Evolutionary conservation across 805 yeast genomes (phyloP).

Genomic region (Kuraishia ogatae): DNA sequence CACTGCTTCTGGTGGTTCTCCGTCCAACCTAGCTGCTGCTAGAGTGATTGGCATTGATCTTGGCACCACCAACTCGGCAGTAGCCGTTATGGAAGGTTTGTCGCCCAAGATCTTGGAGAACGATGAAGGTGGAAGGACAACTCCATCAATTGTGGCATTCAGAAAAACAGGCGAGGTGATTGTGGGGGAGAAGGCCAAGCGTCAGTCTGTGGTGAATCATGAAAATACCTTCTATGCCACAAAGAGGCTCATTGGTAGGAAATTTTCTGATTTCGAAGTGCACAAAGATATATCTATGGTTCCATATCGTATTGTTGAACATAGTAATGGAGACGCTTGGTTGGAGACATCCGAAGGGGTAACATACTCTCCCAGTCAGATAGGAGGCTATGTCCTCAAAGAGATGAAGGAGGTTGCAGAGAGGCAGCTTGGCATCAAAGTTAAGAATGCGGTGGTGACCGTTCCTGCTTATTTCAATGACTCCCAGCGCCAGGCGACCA

Average conservation of each 20-base stretch:
- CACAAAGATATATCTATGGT: slow-evolving; percentile 83
- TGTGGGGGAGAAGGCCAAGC: slow-evolving; percentile 92
- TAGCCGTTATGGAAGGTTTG: slow-evolving; percentile 69
- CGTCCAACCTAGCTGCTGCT: background rate
- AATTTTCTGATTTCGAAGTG: slow-evolving; percentile 83
- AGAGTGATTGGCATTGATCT: slow-evolving; percentile 77
- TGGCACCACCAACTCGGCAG: slow-evolving; percentile 89
- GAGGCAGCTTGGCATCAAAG: slow-evolving; percentile 64
- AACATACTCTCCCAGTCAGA: slow-evolving; percentile 88
- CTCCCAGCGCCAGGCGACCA: slow-evolving; percentile 85
- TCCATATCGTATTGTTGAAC: slow-evolving; percentile 86
- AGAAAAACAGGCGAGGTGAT: slow-evolving; percentile 81
- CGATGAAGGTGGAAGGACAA: slow-evolving; percentile 69
- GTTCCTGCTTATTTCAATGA: slow-evolving; percentile 88
- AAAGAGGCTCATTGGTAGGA: slow-evolving; percentile 89
- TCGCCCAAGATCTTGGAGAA: slow-evolving; percentile 73
- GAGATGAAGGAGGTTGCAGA: slow-evolving; percentile 97
- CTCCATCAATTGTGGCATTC: slow-evolving; percentile 94
- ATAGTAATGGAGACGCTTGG: slow-evolving; percentile 94
- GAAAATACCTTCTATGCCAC: slow-evolving; percentile 92
- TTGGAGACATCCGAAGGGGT: slow-evolving; percentile 76
- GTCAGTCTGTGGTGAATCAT: slow-evolving; percentile 93
- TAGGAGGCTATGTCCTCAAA: slow-evolving; percentile 86
- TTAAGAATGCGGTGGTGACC: slow-evolving; percentile 83
- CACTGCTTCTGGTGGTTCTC: background rate